These are phyloP conservation scores for Aspergillus haitiensis DNA, from an alignment of 495 filamentous ascomycete species.

Conservation along the genomic window DNA sequence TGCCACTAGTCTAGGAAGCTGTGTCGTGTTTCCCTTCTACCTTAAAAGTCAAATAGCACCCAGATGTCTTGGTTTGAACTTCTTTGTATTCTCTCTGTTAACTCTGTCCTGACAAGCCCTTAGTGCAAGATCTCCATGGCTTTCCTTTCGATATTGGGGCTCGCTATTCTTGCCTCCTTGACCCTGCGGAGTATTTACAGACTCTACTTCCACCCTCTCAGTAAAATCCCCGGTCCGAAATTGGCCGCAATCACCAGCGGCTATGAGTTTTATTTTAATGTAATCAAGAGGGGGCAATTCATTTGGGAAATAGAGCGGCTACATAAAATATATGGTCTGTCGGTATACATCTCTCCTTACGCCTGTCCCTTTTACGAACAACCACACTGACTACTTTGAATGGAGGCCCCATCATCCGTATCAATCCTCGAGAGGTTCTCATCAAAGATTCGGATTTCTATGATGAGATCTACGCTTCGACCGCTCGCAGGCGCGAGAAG, in stretches of 20 bases:
- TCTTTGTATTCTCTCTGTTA: neutral
- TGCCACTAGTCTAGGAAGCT: neutral
- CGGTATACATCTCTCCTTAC: neutral
- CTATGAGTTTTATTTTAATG: slow-evolving; percentile 55
- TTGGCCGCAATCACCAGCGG: slow-evolving; percentile 46
- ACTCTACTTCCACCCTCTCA: slow-evolving; percentile 1
- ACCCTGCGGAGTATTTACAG: neutral
- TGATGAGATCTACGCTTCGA: slow-evolving; percentile 33
- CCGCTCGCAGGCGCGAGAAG: slow-evolving; percentile 27
- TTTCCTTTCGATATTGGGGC: neutral
- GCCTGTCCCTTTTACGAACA: neutral
- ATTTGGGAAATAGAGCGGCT: slow-evolving; percentile 43
- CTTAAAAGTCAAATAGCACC: neutral
- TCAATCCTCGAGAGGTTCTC: slow-evolving; percentile 53
- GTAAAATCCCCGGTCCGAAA: slow-evolving; percentile 39
- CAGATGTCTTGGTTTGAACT: neutral
- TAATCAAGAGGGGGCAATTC: slow-evolving; percentile 38
- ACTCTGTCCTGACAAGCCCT: neutral
- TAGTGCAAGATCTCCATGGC: neutral
- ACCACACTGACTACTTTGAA: slow-evolving; percentile 28
- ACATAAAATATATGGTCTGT: slow-evolving; percentile 42
- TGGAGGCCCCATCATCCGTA: slow-evolving; percentile 54
- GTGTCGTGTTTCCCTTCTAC: neutral
- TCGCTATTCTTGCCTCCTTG: neutral
- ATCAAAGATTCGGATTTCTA: slow-evolving; percentile 38